A percentile compares a stretch with the other conserved stretches of the same genome.
These are phyloP conservation scores for Ceratocystis colombiana DNA, from an alignment of 2,329 filamentous ascomycete genomes.

Conservation along the genomic window DNA sequence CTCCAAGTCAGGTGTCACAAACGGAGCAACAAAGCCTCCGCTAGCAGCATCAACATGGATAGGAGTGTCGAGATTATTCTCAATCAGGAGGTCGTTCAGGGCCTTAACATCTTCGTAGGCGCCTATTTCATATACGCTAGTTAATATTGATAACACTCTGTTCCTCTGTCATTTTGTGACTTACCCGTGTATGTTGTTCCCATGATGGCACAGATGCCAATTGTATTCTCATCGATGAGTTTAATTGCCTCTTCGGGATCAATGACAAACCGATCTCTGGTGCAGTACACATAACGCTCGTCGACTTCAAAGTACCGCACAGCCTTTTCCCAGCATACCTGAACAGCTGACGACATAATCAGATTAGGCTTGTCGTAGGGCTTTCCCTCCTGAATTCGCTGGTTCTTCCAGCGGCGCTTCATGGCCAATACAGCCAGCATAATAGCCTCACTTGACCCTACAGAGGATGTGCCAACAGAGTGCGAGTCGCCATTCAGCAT, in stretches of 20 bases:
- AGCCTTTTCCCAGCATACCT: constrained; percentile 96
- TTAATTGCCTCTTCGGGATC: constrained; percentile 52
- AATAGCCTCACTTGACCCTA: constrained; percentile 84
- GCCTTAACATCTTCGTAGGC: constrained; percentile 91
- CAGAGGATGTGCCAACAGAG: constrained; percentile 75
- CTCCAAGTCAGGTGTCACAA: constrained; percentile 68
- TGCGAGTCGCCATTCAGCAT: constrained; percentile 65
- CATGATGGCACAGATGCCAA: constrained; percentile 84
- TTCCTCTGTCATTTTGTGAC: not conserved
- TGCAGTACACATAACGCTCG: constrained; percentile 66
- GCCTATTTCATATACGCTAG: constrained; percentile 16
- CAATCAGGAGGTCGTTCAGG: constrained; percentile 75
- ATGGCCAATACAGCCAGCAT: constrained; percentile 77
- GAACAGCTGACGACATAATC: constrained; percentile 85
- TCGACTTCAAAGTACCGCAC: constrained; percentile 86
- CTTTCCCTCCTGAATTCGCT: constrained; percentile 72
- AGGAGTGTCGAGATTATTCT: constrained; percentile 65
- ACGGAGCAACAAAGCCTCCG: constrained; percentile 87
- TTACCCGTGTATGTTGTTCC: constrained; percentile 84
- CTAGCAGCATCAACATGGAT: constrained; percentile 92
- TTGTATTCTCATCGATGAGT: constrained; percentile 59
- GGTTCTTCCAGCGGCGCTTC: constrained; percentile 91
- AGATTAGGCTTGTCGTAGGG: constrained; percentile 74
- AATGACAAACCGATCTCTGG: constrained; percentile 51
- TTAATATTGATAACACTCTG: not conserved